phyloP scores from a whole-genome alignment of 306 rosid genomes.

The Cercis canadensis region DNA sequence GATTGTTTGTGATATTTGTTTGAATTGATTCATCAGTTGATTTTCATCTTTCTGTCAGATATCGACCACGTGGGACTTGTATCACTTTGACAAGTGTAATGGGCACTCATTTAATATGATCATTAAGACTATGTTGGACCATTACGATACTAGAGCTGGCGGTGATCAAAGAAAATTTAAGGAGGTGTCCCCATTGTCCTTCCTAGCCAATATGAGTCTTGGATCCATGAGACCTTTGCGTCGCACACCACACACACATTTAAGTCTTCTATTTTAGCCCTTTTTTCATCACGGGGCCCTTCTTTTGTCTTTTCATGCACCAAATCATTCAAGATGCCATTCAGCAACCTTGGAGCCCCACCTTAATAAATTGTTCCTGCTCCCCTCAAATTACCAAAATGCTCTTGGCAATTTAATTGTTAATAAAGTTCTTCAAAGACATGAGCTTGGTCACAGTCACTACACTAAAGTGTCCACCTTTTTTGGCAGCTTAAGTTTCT shows the following conservation, averaged over 20 bases:
- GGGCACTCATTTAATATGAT: conserved; percentile 54
- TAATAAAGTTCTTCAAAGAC: conserved; percentile 12
- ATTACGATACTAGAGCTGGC: conserved; percentile 76
- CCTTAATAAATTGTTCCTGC: conserved; percentile 47
- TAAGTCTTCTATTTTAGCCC: conserved; percentile 42
- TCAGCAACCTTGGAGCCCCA: conserved; percentile 59
- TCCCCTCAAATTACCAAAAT: conserved; percentile 21
- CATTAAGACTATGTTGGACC: conserved; percentile 79
- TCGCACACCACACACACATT: conserved; percentile 40
- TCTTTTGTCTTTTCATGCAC: conserved; percentile 54
- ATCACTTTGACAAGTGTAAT: conserved; percentile 58
- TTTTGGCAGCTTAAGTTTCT: conserved; percentile 43
- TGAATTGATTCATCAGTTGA: conserved; percentile 16
- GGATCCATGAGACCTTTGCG: conserved; percentile 46
- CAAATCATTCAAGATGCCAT: conserved; percentile 55
- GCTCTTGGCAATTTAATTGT: conserved; percentile 15
- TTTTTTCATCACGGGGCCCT: conserved; percentile 46
- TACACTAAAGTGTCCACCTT: conserved; percentile 46
- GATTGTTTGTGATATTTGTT: conserved; percentile 3
- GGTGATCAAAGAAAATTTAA: conserved; percentile 62
- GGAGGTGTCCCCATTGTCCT: conserved; percentile 76
- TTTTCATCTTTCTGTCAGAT: conserved; percentile 18
- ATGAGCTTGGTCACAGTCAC: conserved; percentile 41
- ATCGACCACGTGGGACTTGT: conserved; percentile 44
- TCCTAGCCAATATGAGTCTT: conserved; percentile 43